A percentile compares a stretch with the other conserved stretches of the same genome.
These are phyloP conservation scores for Myxozyma neotropica DNA, from an alignment of 805 yeast species.

Conservation along the genomic window DNA sequence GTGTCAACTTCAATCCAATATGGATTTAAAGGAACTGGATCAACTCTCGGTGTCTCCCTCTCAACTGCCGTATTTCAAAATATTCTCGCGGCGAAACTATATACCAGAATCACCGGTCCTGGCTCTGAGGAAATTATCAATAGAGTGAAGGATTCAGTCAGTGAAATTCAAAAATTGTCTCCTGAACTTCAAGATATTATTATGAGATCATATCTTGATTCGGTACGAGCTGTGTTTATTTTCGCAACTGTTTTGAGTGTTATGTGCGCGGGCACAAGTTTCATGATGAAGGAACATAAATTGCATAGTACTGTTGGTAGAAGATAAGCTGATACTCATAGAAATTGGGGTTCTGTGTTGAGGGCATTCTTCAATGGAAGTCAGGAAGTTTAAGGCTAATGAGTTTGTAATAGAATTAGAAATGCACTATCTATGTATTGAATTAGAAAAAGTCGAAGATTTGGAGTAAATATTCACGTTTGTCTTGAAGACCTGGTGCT, in stretches of 20 bases:
- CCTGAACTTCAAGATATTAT: slow-evolving; percentile 22
- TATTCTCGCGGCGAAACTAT: slow-evolving; percentile 41
- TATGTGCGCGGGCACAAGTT: slow-evolving; percentile 20
- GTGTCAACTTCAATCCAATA: slow-evolving; percentile 75
- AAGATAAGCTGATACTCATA: too few species aligned
- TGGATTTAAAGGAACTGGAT: slow-evolving; percentile 70
- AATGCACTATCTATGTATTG: too few species aligned
- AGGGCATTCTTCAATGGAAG: too few species aligned
- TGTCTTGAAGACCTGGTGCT: too few species aligned
- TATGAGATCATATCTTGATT: slow-evolving; percentile 19
- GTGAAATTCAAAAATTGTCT: slow-evolving; percentile 15
- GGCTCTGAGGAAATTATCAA: slow-evolving; percentile 27
- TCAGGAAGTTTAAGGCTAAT: too few species aligned
- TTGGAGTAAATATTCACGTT: too few species aligned
- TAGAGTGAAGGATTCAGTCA: slow-evolving; percentile 24
- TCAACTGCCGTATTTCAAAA: slow-evolving; percentile 60
- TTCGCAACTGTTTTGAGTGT: slow-evolving; percentile 20
- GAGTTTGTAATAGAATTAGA: too few species aligned
- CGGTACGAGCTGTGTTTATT: slow-evolving; percentile 23
- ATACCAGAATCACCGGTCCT: slow-evolving; percentile 27
- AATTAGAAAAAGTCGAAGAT: too few species aligned
- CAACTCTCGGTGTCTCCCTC: slow-evolving; percentile 65
- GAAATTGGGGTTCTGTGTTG: too few species aligned
- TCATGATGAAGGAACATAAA: slow-evolving; percentile 31
- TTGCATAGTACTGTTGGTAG: slow-evolving; percentile 22